Evolutionary conservation across 176 grass and related monocot species (phyloP), one percentile per base, ranked within the genome.

Genomic region (Zizania latifolia): DNA sequence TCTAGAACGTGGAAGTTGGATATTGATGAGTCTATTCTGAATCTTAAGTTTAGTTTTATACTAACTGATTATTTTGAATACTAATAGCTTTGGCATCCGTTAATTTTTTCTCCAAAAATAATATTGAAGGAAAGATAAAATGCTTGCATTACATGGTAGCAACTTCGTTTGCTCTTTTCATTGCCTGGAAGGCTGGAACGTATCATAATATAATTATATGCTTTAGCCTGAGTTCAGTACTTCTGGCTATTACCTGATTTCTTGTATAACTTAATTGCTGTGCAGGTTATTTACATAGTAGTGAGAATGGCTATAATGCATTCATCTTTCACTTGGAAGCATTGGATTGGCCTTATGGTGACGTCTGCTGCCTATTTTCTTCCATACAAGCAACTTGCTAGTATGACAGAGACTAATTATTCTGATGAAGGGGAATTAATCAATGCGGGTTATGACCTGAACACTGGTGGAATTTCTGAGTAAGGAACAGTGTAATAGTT

Each of bases 281-380:
- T 62, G 58, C 89, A 94, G 91, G 84, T 79, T 63, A 70, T 94
- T 73, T 99, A 92, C 72, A 59, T 99, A 45, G 51, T 94, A 72
- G 86, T 88, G 76, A 89, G 95, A 53, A 90, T 99, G 89, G 59
- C 70, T 32, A 79, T 94, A 75, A 89, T 99, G 91, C 62, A 94
- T 75, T 92, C 95, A 14, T 94, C 84, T 43, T 99, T 99, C 80
- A 86, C 91, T 63, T 99, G 91, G 95, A 99, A 94, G 86, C 91
- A 99, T 73, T 99, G 86, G 95, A 74, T 94, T 87, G 95, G 95
- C 55, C 84, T 99, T 65, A 27, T 72, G 65, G 36, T 94, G 8
- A 99, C 95, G 58, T 99, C 89, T 26, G 73, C 73, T 37, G 89
- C 78, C 22, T 99, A 99, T 84, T 86, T 86, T 58, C 37, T 94